Percentiles rank a stretch among this genome's conserved stretches.
Evolutionary conservation across 495 filamentous ascomycete species (phyloP).

Genomic region (Lentithecium fluviatile): DNA sequence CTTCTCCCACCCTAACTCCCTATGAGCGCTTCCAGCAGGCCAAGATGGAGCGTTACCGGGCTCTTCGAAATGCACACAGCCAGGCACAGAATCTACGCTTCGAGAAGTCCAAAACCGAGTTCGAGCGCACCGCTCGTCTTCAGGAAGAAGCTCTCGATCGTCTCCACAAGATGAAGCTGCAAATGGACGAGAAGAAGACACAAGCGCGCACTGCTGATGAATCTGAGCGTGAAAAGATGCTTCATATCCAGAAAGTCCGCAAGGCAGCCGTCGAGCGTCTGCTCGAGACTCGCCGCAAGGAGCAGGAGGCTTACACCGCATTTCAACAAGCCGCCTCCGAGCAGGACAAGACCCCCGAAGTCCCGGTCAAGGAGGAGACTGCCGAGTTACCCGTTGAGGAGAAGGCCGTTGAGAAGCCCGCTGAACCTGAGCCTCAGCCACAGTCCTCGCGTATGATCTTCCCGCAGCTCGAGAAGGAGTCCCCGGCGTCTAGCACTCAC

Average conservation of each 20-base stretch:
- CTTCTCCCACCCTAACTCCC: not conserved
- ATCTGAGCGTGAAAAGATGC: constrained; percentile 36
- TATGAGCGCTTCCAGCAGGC: constrained; percentile 17
- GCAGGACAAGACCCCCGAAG: constrained; percentile 3
- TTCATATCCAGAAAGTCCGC: constrained; percentile 17
- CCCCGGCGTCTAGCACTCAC: constrained; percentile 76
- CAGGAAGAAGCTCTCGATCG: constrained; percentile 27
- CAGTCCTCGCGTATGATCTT: constrained; percentile 80
- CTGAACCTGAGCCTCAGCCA: constrained; percentile 28
- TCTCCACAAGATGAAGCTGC: constrained; percentile 26
- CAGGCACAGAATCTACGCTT: constrained; percentile 1
- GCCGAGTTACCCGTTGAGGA: constrained; percentile 26
- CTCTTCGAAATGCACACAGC: not conserved
- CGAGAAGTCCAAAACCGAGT: constrained; percentile 23
- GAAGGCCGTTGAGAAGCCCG: constrained; percentile 25
- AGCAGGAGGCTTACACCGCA: constrained; percentile 1
- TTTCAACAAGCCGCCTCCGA: not conserved
- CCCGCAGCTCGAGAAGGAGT: constrained; percentile 94
- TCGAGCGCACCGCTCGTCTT: constrained; percentile 23
- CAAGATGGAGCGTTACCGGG: not conserved
- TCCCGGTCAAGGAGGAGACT: constrained; percentile 27
- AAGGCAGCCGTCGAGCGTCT: constrained; percentile 17
- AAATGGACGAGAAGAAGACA: constrained; percentile 19
- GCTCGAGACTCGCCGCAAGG: constrained; percentile 22
- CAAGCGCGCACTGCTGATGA: not conserved